Evolutionary conservation across 2,329 filamentous ascomycete species (phyloP), one percentile per base, ranked within the genome.

Genomic region (Arthrobotrys sphaeroides): DNA sequence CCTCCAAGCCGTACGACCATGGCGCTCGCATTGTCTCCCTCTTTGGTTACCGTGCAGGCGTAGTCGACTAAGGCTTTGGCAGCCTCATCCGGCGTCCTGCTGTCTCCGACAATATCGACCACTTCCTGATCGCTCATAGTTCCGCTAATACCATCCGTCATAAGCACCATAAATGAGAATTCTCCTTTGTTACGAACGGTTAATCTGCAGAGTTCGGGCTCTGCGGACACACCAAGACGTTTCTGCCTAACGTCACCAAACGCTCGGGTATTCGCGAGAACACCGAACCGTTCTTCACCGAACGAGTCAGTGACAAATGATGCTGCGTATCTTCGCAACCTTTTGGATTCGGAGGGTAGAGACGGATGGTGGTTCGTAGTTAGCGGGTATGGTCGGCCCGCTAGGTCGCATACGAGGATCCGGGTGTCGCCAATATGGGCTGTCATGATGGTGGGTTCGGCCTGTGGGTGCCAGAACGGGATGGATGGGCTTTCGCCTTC

Each of bases 251-350:
- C 93, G 84, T 99, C 95, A 24, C 95, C 95, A 81, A 99, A 98
- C 2, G 95, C 88, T 28, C 95, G 91, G 31, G 92, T 96, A 83
- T 99, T 99, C 79, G 95, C 95, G 0, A 99, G 87, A 0, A 95
- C 94, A 12, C 90, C 90, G 82, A 99, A 95, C 79, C 95, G 93
- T 83, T 98, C 94, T 83, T 99, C 95, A 81, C 95, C 95, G 82
- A 99, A 99, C 33, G 92, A 96, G 83, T 99, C 95, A 0, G 94
- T 95, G 16, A 97, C 90, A 81, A 98, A 94, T 1, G 90, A 90
- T 28, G 91, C 88, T 0, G 93, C 91, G 81, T 94, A 98, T 55
- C 94, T 90, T 47, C 94, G 90, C 22, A 99, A 87, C 5, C 95
- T 89, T 43, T 89, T 90, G 7, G 91, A 90, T 84, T 99, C 95